These are phyloP conservation scores for Globisporangium emineosum DNA, from an alignment of 352 stramenopile species.

Conservation along the genomic window DNA sequence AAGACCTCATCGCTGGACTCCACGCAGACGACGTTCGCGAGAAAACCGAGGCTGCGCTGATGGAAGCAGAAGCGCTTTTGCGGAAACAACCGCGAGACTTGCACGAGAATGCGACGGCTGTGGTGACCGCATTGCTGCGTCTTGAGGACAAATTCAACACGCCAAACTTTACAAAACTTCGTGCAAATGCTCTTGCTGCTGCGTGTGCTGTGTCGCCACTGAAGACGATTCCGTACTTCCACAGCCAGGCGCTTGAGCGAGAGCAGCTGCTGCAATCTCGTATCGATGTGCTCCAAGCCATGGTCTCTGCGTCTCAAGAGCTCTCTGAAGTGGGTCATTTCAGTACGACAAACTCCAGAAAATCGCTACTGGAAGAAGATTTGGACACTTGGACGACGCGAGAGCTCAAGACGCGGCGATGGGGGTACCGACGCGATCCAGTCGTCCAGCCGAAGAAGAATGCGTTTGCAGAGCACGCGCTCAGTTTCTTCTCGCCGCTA, in stretches of 20 bases:
- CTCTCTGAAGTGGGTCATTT: slow-evolving; percentile 55
- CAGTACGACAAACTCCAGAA: slow-evolving; percentile 15
- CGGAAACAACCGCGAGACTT: slow-evolving; percentile 56
- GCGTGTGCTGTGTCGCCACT: slow-evolving; percentile 42
- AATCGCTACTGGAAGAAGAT: slow-evolving; percentile 46
- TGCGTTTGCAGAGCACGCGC: slow-evolving; percentile 52
- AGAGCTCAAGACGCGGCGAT: slow-evolving; percentile 61
- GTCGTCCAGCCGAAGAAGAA: slow-evolving; percentile 50
- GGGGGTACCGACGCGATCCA: slow-evolving; percentile 62
- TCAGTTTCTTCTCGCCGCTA: slow-evolving; percentile 74
- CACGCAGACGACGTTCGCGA: slow-evolving; percentile 59
- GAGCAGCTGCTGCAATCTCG: slow-evolving; percentile 74
- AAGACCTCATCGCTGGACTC: slow-evolving; percentile 53
- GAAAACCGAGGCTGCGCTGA: slow-evolving; percentile 47
- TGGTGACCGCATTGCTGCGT: slow-evolving; percentile 56
- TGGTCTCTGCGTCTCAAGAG: slow-evolving; percentile 56
- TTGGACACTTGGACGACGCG: slow-evolving; percentile 44
- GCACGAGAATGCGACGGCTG: slow-evolving; percentile 47
- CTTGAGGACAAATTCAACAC: slow-evolving; percentile 77
- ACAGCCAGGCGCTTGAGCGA: slow-evolving; percentile 61
- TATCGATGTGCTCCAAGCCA: slow-evolving; percentile 59
- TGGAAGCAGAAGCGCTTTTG: slow-evolving; percentile 52
- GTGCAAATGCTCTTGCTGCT: slow-evolving; percentile 43
- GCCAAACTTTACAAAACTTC: slow-evolving; percentile 44
- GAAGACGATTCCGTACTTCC: slow-evolving; percentile 49